Base-by-base conservation (phyloP, 2,329 filamentous ascomycete species). In the Neonectria neomacrospora region DNA sequence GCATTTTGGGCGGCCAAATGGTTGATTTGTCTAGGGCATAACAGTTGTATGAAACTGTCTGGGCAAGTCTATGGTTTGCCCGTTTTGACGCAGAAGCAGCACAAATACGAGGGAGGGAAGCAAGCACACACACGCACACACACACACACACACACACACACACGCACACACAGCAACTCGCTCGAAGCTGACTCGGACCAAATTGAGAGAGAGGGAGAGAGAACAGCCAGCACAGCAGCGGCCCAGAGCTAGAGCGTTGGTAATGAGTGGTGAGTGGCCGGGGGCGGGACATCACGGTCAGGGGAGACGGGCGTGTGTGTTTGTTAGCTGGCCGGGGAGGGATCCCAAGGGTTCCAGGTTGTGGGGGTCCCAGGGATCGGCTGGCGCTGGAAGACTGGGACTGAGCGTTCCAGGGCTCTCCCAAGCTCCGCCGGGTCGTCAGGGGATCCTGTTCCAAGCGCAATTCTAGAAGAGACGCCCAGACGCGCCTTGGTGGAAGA, bases 391-490 rank as follows among this genome's bases (percentile, higher is more conserved):
- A 66, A 61, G 66, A 41, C n/a, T 18, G 7, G 37, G 37, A 41
- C 47, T 61, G 59, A 61, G 66, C 69, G 34, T 16, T 37, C 14
- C 34, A 37, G 61, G 65, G 63, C 39, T 53, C 32, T 14, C 32
- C 5, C 32, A 16, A 14, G 34, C 34, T 37, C 34, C 34, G 34
- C 16, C 34, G 9, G 53, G 39, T 45, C 16, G 65, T 62, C 59
- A 70, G 66, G 68, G 50, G 64, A 60, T 51, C 68, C 68, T 66
- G 64, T 73, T 73, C 71, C 65, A 73, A 50, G 61, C 63, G 32
- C 62, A 62, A 71, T 73, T 73, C 71, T 73, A 73, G 71, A 73
- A 73, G 64, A 70, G 68, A 32, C 53, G 66, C 67, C 59, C 45
- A 16, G 34, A n/a, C 34, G 32, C 32, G n/a, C 37, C 8, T 39